These are phyloP conservation scores for Solanum pinnatisectum DNA, from an alignment of 257 asterid genomes.

Conservation along the genomic window DNA sequence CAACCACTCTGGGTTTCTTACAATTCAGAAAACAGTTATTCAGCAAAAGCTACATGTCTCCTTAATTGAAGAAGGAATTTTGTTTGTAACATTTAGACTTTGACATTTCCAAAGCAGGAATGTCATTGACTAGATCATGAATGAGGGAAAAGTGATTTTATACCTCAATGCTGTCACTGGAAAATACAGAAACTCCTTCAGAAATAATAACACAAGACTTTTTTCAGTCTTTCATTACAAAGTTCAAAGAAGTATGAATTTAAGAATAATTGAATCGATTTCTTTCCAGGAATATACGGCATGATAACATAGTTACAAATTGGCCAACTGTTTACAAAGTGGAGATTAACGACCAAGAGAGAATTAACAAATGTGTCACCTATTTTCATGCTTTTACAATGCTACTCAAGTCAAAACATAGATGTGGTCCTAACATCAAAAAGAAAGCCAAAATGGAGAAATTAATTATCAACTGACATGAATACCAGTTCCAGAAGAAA, in stretches of 20 bases:
- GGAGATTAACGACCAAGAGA: conserved; percentile 1
- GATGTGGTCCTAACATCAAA: conserved; percentile 3
- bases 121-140: not conserved
- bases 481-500: conserved; percentile 16
- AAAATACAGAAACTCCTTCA: not conserved
- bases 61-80: not conserved
- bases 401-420: not conserved
- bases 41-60: not conserved
- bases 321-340: not conserved
- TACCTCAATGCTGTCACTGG: not conserved
- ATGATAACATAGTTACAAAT: conserved; percentile 13
- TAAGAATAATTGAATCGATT: not conserved
- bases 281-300: conserved; percentile 5
- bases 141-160: not conserved
- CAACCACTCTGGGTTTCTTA: not conserved
- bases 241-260: not conserved
- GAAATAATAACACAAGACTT: not conserved
- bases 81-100: not conserved
- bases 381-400: conserved; percentile 10
- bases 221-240: not conserved
- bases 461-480: conserved; percentile 4
- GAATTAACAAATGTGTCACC: not conserved
- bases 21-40: not conserved
- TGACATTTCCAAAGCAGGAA: not conserved
- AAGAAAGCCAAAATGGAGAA: not conserved